These are phyloP conservation scores for Sporothrix brasiliensis DNA, from an alignment of 2,329 filamentous ascomycete genomes.

Conservation along the genomic window DNA sequence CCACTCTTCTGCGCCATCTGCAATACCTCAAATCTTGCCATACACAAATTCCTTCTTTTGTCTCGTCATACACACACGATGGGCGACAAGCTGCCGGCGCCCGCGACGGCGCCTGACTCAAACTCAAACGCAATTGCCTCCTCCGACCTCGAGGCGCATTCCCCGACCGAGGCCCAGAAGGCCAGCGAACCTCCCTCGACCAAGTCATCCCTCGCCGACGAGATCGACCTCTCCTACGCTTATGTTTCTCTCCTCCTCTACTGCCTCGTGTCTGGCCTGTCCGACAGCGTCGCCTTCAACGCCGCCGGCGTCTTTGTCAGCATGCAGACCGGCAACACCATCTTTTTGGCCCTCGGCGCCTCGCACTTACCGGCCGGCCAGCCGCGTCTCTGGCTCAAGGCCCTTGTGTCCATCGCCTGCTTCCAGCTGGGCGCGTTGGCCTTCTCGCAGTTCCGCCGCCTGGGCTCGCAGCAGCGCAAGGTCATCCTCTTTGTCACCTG, in stretches of 20 bases:
- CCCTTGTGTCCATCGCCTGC: constrained; percentile 66
- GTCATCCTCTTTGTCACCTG: constrained; percentile 68
- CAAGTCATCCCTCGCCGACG: constrained; percentile 27
- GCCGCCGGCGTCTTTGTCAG: constrained; percentile 81
- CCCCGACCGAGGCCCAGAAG: constrained; percentile 1
- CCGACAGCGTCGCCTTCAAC: constrained; percentile 75
- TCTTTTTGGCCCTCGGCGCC: constrained; percentile 72
- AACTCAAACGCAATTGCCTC: not conserved
- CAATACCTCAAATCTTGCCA: too few species aligned
- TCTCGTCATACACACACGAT: not conserved
- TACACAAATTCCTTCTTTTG: too few species aligned
- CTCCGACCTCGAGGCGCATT: constrained; percentile 1
- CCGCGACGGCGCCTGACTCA: constrained; percentile 5
- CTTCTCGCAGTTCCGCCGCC: constrained; percentile 70
- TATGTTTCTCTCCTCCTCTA: constrained; percentile 71
- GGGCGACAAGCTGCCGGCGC: constrained; percentile 10
- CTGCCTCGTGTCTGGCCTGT: constrained; percentile 75
- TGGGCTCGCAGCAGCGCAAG: constrained; percentile 50
- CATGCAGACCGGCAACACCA: constrained; percentile 83
- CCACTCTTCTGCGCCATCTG: too few species aligned
- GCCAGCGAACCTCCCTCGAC: not conserved
- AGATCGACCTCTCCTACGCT: constrained; percentile 43
- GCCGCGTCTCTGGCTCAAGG: constrained; percentile 69
- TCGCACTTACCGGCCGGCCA: constrained; percentile 55
- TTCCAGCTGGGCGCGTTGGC: constrained; percentile 74